phyloP scores from a whole-genome alignment of 2,329 filamentous ascomycete genomes.

The Talaromyces sp. region DNA sequence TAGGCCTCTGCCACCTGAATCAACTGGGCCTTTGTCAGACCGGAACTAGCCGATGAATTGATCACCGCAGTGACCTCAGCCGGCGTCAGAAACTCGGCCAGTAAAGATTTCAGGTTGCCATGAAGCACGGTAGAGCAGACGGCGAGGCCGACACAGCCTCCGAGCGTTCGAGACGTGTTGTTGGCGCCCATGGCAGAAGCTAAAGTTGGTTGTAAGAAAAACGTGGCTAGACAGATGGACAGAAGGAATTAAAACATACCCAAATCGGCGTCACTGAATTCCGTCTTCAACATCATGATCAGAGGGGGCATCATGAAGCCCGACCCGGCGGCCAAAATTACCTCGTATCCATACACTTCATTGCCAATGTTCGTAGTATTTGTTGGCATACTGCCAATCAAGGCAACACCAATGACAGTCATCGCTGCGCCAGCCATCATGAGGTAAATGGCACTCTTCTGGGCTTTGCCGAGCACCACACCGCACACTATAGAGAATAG shows the following conservation, averaged over 20 bases:
- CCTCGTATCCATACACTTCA: conserved; percentile 29
- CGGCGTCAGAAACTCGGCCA: not conserved
- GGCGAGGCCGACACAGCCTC: not conserved
- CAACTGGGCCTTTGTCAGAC: not conserved
- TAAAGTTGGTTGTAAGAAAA: not conserved
- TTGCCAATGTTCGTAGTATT: conserved; percentile 13
- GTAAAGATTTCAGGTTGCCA: not conserved
- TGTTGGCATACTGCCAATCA: conserved; percentile 18
- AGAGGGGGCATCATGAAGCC: conserved; percentile 17
- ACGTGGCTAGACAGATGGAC: not conserved
- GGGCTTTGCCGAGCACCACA: conserved; percentile 1
- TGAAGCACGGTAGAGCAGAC: not conserved
- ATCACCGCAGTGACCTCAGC: not conserved
- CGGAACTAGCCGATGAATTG: not conserved
- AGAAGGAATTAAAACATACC: not conserved
- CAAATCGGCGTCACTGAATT: not conserved
- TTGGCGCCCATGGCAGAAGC: not conserved
- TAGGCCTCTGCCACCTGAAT: not conserved
- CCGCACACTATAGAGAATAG: not conserved
- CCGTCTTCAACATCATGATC: not conserved
- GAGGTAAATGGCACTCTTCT: conserved; percentile 25
- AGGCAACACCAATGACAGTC: conserved; percentile 28
- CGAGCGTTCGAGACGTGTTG: not conserved
- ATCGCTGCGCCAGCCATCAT: conserved; percentile 22
- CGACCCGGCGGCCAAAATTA: conserved; percentile 35